Evolutionary conservation across 345 rosid genomes (phyloP).

Genomic region (Geranium brycei): DNA sequence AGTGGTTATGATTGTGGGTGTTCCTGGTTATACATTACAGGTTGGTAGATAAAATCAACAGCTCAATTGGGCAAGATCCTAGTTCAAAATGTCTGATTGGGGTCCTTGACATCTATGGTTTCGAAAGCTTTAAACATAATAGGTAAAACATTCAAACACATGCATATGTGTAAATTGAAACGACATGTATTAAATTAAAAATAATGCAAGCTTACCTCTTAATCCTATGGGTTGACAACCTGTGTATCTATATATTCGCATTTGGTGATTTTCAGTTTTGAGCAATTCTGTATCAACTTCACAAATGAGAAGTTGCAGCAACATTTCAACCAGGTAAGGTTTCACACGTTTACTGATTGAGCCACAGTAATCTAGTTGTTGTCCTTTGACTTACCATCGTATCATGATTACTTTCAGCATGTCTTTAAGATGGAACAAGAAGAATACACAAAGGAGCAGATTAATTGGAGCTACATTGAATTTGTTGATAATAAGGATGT

Average conservation of each 20-base stretch:
- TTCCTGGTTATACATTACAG: conserved; percentile 28
- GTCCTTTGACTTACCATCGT: conserved; percentile 9
- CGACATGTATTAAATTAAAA: background rate
- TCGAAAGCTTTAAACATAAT: conserved; percentile 85
- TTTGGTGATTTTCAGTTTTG: conserved; percentile 44
- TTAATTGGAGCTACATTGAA: conserved; percentile 93
- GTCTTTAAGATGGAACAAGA: conserved; percentile 99
- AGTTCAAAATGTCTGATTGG: conserved; percentile 76
- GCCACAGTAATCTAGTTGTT: background rate
- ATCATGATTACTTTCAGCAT: conserved; percentile 40
- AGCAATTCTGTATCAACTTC: conserved; percentile 92
- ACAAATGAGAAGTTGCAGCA: conserved; percentile 97
- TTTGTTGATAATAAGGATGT: conserved; percentile 97
- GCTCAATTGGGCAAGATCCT: conserved; percentile 82
- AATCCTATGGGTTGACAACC: background rate
- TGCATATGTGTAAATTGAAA: background rate
- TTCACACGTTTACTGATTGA: conserved; percentile 2
- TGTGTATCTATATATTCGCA: conserved; percentile 11
- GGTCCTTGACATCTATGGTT: conserved; percentile 86
- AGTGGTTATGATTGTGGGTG: conserved; percentile 1
- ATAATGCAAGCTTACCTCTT: background rate
- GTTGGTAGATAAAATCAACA: conserved; percentile 77
- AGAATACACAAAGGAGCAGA: conserved; percentile 89
- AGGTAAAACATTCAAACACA: conserved; percentile 28
- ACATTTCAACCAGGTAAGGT: conserved; percentile 81